Conservation (phyloP, 768 basidiomycete species). For the Tephrocybe rancida region DNA sequence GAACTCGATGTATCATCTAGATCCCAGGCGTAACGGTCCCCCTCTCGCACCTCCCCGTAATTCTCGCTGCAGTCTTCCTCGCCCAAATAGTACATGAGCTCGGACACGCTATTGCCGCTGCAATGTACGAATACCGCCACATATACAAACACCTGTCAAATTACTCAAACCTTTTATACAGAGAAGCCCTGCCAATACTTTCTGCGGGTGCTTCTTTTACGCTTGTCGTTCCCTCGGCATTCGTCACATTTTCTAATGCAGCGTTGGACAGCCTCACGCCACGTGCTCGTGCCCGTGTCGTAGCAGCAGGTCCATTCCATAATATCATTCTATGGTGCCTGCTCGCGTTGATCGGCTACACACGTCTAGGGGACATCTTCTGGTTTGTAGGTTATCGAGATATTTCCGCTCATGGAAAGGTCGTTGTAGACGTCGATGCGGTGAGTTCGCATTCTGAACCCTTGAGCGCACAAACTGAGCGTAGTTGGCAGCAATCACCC, state of each 20-base stretch:
- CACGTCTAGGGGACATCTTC: slow-evolving; percentile 30
- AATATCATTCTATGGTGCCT: slow-evolving; percentile 65
- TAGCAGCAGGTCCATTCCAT: slow-evolving; percentile 78
- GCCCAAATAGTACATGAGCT: slow-evolving; percentile 79
- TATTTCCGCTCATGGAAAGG: slow-evolving; percentile 48
- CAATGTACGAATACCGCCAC: slow-evolving; percentile 52
- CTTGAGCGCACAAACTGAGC: not conserved
- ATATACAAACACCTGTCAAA: not conserved
- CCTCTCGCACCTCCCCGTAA: slow-evolving; percentile 64
- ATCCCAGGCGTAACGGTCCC: slow-evolving; percentile 86
- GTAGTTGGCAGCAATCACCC: slow-evolving; percentile 55
- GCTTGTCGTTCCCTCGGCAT: slow-evolving; percentile 71
- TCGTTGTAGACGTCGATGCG: slow-evolving; percentile 54
- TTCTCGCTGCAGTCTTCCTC: slow-evolving; percentile 61
- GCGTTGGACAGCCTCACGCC: slow-evolving; percentile 39
- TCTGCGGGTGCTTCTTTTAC: slow-evolving; percentile 65
- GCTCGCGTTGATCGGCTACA: slow-evolving; percentile 38
- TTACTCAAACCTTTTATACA: slow-evolving; percentile 28
- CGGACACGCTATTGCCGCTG: slow-evolving; percentile 78
- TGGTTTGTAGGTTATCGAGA: slow-evolving; percentile 54
- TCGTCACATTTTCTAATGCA: slow-evolving; percentile 59
- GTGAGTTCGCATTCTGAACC: slow-evolving; percentile 38
- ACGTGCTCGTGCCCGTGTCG: slow-evolving; percentile 57
- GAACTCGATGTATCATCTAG: slow-evolving; percentile 37
- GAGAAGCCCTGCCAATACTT: slow-evolving; percentile 65